These are phyloP conservation scores for Arthonia radiata DNA, from an alignment of 495 filamentous ascomycete species.

Conservation along the genomic window DNA sequence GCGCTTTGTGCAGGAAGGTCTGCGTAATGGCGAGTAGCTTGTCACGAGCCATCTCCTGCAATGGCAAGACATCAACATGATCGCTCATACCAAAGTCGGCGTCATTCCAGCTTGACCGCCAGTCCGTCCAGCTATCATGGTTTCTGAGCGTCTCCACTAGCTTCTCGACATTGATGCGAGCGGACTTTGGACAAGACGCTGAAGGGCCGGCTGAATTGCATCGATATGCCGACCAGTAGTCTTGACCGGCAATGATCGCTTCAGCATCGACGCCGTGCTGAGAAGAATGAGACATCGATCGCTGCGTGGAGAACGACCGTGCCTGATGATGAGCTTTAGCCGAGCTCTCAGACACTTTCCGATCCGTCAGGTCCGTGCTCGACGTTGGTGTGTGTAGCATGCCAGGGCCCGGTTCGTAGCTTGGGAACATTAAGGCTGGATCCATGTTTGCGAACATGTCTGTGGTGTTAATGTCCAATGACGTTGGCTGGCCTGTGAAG, in stretches of 20 bases:
- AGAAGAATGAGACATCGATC: background rate
- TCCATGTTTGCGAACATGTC: too few species aligned
- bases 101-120: constrained; percentile 21
- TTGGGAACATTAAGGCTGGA: too few species aligned
- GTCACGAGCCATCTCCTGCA: constrained; percentile 26
- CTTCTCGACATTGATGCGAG: constrained; percentile 29
- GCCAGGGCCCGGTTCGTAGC: too few species aligned
- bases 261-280: constrained; percentile 19
- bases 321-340: too few species aligned
- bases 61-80: constrained; percentile 17
- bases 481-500: too few species aligned
- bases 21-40: constrained; percentile 38
- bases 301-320: background rate
- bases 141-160: constrained; percentile 23
- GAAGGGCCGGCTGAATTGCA: constrained; percentile 28
- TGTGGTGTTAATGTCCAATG: too few species aligned
- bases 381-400: too few species aligned
- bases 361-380: too few species aligned
- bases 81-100: constrained; percentile 22
- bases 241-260: constrained; percentile 25
- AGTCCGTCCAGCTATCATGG: constrained; percentile 18
- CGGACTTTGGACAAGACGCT: constrained; percentile 27
- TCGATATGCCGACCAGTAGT: constrained; percentile 29
- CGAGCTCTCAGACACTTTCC: too few species aligned
- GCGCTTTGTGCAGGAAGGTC: constrained; percentile 34